Evolutionary conservation across 768 basidiomycete species (phyloP).

Genomic region (Leccinum longicurvipes): DNA sequence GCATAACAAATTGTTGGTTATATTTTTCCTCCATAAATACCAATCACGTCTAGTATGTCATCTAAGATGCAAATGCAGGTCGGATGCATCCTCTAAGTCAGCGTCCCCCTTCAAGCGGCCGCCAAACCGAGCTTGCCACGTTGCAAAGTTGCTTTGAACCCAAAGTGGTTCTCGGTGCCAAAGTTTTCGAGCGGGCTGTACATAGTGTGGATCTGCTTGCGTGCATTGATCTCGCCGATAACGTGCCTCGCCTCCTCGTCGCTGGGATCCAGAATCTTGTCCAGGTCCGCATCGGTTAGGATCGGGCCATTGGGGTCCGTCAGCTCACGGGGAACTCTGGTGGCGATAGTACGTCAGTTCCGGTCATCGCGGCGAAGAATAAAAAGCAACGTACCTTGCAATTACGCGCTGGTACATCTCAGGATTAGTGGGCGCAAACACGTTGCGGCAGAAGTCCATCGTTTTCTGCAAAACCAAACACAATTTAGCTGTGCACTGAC

Average conservation of each 20-base stretch:
- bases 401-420: conserved; percentile 2
- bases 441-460: conserved; percentile 6
- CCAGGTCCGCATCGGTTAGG: not conserved
- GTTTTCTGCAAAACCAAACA: conserved; percentile 3
- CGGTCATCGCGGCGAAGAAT: not conserved
- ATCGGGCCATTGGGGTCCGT: not conserved
- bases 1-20: too few relatives aligned
- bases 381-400: not conserved
- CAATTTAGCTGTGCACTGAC: not conserved
- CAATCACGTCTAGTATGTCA: too few relatives aligned
- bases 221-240: conserved; percentile 14
- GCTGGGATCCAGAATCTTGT: not conserved
- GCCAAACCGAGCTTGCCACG: conserved; percentile 1
- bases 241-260: conserved; percentile 11
- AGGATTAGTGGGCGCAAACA: conserved; percentile 7
- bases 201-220: conserved; percentile 17
- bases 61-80: not conserved
- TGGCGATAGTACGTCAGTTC: not conserved
- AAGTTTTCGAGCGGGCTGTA: conserved; percentile 13
- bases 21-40: too few relatives aligned
- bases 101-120: too few relatives aligned
- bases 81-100: not conserved
- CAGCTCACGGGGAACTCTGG: not conserved
- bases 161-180: conserved; percentile 11
- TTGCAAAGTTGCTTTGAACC: conserved; percentile 3